These are phyloP conservation scores for Neurospora terricola DNA, from an alignment of 495 filamentous ascomycete genomes.

Conservation along the genomic window DNA sequence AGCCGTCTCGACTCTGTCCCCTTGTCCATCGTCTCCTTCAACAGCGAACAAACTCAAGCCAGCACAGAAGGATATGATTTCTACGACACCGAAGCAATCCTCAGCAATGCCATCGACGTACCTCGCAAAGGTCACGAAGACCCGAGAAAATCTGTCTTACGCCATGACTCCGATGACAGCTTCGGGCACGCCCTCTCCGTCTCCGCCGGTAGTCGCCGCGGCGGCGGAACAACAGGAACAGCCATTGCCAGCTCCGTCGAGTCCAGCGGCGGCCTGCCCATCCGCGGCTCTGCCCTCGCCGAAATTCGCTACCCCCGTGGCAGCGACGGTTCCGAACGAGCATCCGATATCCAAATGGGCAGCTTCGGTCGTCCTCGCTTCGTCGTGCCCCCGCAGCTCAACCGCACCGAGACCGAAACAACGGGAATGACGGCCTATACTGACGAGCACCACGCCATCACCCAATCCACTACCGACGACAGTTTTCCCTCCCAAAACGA, in stretches of 20 bases:
- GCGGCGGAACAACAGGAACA: conserved; percentile 24
- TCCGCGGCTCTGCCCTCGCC: conserved; percentile 3
- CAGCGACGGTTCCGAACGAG: conserved; percentile 24
- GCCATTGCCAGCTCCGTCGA: conserved; percentile 10
- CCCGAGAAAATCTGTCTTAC: conserved; percentile 24
- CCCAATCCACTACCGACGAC: conserved; percentile 31
- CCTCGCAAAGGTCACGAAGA: conserved; percentile 24
- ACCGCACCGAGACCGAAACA: conserved; percentile 25
- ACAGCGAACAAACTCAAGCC: conserved; percentile 31
- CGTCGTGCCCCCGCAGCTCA: conserved; percentile 13
- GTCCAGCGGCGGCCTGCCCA: conserved; percentile 21
- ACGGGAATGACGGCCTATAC: conserved; percentile 20
- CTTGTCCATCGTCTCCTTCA: conserved; percentile 30
- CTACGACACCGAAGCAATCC: conserved; percentile 38
- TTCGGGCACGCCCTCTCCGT: conserved; percentile 70
- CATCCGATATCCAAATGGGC: conserved; percentile 24
- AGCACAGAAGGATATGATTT: conserved; percentile 49
- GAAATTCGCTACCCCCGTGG: conserved; percentile 11
- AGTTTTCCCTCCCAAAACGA: conserved; percentile 24
- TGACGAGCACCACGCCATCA: conserved; percentile 35
- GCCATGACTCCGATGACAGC: conserved; percentile 71
- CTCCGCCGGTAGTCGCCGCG: conserved; percentile 49
- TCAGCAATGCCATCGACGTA: conserved; percentile 35
- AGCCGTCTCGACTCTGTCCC: conserved; percentile 35
- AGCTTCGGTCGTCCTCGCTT: conserved; percentile 15